phyloP scores from a whole-genome alignment of 768 basidiomycete genomes.

The Naganishia onofrii region DNA sequence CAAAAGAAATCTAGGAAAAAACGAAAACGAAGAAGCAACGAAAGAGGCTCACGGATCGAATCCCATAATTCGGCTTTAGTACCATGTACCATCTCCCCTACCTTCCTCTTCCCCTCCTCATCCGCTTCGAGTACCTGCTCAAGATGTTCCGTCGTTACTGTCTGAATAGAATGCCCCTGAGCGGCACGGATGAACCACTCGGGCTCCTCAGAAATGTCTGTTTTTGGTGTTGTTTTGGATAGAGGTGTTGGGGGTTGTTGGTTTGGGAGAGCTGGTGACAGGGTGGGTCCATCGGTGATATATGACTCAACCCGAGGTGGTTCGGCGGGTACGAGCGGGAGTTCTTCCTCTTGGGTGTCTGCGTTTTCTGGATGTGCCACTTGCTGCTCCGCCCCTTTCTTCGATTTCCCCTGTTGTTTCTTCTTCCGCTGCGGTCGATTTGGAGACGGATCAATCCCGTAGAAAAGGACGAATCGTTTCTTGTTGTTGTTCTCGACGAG shows the following conservation, averaged over 20 bases:
- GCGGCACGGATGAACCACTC: conserved; percentile 50
- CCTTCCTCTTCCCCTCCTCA: conserved; percentile 64
- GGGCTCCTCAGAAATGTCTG: background rate
- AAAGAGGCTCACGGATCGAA: conserved; percentile 36
- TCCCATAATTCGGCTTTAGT: conserved; percentile 48
- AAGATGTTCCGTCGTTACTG: conserved; percentile 44
- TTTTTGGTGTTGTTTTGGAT: conserved; percentile 10
- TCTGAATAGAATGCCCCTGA: conserved; percentile 49
- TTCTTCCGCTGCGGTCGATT: conserved; percentile 35
- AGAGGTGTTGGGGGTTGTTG: background rate
- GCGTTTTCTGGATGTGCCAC: background rate
- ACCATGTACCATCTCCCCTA: conserved; percentile 53
- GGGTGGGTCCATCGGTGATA: background rate
- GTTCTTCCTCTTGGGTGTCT: conserved; percentile 4
- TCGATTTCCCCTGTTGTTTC: conserved; percentile 22
- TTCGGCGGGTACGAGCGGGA: conserved; percentile 4
- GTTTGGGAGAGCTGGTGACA: background rate
- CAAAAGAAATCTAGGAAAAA: no score
- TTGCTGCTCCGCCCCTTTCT: background rate
- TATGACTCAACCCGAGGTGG: conserved; percentile 27
- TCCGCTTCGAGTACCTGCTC: conserved; percentile 35
- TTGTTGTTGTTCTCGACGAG: conserved; percentile 52
- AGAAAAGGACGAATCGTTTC: conserved; percentile 50
- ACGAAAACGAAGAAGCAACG: no score
- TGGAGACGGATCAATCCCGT: conserved; percentile 46